Base-by-base conservation (phyloP, 2,329 filamentous ascomycete species). In the Periconia digitata region DNA sequence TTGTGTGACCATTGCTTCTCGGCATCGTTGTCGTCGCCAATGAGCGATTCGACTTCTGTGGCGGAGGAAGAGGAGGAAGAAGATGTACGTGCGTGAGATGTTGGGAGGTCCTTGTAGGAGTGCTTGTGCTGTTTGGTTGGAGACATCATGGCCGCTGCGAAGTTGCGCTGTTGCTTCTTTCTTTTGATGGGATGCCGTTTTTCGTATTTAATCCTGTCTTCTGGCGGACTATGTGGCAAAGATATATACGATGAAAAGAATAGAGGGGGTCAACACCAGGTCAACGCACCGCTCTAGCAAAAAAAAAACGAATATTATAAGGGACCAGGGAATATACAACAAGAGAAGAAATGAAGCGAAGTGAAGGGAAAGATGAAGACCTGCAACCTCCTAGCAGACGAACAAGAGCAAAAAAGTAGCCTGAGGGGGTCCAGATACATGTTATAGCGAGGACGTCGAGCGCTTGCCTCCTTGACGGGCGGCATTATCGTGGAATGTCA, bases 21-120 rank as follows among this genome's bases (percentile, higher is more conserved):
- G 27, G 27, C 4, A 32, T 32, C 27, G 10, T 15, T 13, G 3
- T 32, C 27, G 4, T 32, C n/a, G 12, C n/a, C 27, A 32, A 64
- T 57, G 1, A 69, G 50, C 2, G 63, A 67, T 41, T 67, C 66
- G 2, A 69, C 66, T 43, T 69, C 66, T 2, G 66, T 69, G 13
- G 62, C 64, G 16, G 66, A 67, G 42, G 64, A 61, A 46, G 66
- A 62, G 24, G 66, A 63, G 27, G 27, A 5, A 5, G 27, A 32
- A 15, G 27, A 3, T 32, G 27, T 3, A 15, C 12, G 32, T 63
- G 56, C 35, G 57, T 50, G 22, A 15, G 56, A 49, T 12, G 50
- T 46, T 7, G 50, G 55, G 27, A 69, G 53, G 38, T 65, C 53
- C 46, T 61, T 59, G 51, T 69, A 69, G 10, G 61, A 52, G 46